Evolutionary conservation across 208 protist genomes (phyloP).

Genomic region (Tritrichomonas foetus): DNA sequence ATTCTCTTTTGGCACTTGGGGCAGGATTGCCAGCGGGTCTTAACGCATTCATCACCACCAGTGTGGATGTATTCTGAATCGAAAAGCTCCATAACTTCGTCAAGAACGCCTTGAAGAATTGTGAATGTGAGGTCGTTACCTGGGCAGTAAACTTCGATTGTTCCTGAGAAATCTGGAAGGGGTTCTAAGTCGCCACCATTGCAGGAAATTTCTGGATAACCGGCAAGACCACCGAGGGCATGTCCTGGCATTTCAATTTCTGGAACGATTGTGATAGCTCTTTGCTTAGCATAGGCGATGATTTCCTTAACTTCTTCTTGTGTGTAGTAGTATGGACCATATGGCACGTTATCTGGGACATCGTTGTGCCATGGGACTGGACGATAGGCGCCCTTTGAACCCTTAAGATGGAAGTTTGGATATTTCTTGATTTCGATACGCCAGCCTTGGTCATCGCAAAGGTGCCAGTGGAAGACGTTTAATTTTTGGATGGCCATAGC

Average conservation of each 20-base stretch:
- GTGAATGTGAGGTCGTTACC: not conserved
- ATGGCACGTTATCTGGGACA: not conserved
- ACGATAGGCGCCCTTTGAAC: not conserved
- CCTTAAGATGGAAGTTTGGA: not conserved
- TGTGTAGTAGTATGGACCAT: slow-evolving; percentile 39
- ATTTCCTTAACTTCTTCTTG: slow-evolving; percentile 39
- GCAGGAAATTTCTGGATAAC: slow-evolving; percentile 15
- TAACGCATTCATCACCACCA: slow-evolving; percentile 5
- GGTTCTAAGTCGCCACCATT: not conserved
- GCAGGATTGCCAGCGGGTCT: not conserved
- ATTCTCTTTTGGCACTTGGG: not conserved
- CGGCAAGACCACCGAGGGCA: not conserved
- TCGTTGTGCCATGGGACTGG: not conserved
- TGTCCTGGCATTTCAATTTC: slow-evolving; percentile 43
- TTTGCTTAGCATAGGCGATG: not conserved
- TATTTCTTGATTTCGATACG: slow-evolving; percentile 30
- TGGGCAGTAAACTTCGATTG: not conserved
- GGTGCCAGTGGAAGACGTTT: slow-evolving; percentile 34
- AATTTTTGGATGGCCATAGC: not conserved
- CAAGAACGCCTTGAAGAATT: not conserved
- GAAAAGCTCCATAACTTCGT: slow-evolving; percentile 15
- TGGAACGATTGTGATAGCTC: slow-evolving; percentile 34
- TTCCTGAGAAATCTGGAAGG: not conserved
- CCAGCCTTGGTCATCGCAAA: slow-evolving; percentile 1
- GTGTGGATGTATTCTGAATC: slow-evolving; percentile 31